Conservation (phyloP, 1,139 yeast species). For the Yamadazyma siamensis region DNA sequence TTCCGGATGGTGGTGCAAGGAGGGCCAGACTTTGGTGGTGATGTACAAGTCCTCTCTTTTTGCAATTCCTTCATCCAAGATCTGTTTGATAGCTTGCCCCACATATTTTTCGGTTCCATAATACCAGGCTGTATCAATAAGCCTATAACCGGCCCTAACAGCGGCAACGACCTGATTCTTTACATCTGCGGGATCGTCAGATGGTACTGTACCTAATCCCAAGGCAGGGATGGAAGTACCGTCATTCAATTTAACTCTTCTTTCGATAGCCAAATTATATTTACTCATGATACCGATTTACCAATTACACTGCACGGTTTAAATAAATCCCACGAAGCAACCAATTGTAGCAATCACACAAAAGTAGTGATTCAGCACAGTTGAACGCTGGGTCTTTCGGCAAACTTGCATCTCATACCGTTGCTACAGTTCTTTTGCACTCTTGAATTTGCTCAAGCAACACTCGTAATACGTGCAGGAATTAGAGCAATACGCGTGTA, state of each 20-base stretch:
- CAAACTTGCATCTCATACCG: too few species aligned
- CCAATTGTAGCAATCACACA: too few species aligned
- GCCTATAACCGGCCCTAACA: conserved; percentile 39
- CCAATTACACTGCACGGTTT: too few species aligned
- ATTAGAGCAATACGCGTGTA: too few species aligned
- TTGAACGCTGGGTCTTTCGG: too few species aligned
- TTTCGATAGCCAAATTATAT: conserved; percentile 19
- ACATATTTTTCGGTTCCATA: conserved; percentile 50
- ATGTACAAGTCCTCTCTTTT: conserved; percentile 57
- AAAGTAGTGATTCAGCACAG: too few species aligned
- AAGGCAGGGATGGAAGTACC: conserved; percentile 36
- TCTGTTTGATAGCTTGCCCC: conserved; percentile 49
- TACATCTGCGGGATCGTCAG: conserved; percentile 29
- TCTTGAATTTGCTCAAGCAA: too few species aligned
- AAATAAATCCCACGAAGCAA: too few species aligned
- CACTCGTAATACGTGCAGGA: too few species aligned
- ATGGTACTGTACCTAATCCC: conserved; percentile 37
- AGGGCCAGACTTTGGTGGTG: conserved; percentile 61
- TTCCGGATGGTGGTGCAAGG: conserved; percentile 34
- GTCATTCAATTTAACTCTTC: conserved; percentile 24
- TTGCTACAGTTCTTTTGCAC: too few species aligned
- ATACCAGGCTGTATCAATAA: conserved; percentile 43
- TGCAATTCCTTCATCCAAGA: conserved; percentile 42
- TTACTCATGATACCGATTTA: too few species aligned
- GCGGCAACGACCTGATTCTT: conserved; percentile 38